A percentile compares a stretch with the other conserved stretches of the same genome.
Conservation (phyloP, 73 alveolate genomes). For the Paramecium primaurelia region DNA sequence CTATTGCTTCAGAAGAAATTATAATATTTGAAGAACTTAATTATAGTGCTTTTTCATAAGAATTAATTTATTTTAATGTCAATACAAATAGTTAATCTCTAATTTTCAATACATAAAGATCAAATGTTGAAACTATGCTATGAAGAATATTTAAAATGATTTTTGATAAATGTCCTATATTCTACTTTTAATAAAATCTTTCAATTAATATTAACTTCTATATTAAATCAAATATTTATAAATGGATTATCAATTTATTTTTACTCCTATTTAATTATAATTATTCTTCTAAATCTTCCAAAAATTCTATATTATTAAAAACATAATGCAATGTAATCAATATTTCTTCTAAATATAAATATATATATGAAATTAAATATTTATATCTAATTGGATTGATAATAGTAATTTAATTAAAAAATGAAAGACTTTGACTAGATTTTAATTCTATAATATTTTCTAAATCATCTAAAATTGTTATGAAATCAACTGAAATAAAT, state of each 20-base stretch:
- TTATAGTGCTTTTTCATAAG: not conserved
- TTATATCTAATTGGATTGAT: slow-evolving; percentile 1
- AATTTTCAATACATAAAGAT: not conserved
- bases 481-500: not conserved
- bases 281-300: not conserved
- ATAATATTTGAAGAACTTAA: not conserved
- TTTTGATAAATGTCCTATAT: not conserved
- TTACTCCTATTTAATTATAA: not conserved
- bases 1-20: not conserved
- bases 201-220: not conserved
- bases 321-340: not conserved
- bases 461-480: not conserved
- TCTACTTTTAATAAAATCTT: not conserved
- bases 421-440: not conserved
- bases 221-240: not conserved
- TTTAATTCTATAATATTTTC: not conserved
- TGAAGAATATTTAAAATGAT: not conserved
- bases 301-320: not conserved
- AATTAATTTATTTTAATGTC: not conserved
- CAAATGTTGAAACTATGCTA: not conserved
- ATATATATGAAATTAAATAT: not conserved
- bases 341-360: slow-evolving; percentile 1
- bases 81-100: not conserved
- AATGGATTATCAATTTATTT: not conserved
- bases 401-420: not conserved